Evolutionary conservation across 805 yeast genomes (phyloP).

Genomic region (Ogataea trehalophila): DNA sequence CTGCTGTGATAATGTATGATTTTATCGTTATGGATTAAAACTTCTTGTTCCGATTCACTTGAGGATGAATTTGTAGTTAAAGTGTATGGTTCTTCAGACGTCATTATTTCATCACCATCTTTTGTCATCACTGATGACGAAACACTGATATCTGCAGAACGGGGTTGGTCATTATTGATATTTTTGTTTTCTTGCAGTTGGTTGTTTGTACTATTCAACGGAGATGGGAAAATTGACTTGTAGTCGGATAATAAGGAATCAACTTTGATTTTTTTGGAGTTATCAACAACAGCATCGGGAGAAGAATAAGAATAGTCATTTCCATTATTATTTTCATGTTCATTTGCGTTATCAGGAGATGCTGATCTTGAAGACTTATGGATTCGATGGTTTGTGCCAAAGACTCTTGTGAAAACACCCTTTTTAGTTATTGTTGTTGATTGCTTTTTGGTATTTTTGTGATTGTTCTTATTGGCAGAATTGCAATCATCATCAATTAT

Average conservation of each 20-base stretch:
- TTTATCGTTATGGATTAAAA: constrained; percentile 13
- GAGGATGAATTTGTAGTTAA: background rate
- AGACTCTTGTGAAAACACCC: constrained; percentile 12
- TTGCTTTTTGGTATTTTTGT: background rate
- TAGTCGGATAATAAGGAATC: constrained; percentile 19
- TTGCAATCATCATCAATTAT: background rate
- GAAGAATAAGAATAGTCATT: background rate
- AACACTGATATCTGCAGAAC: too few species aligned
- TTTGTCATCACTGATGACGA: too few species aligned
- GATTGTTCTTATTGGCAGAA: background rate
- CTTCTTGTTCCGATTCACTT: constrained; percentile 12
- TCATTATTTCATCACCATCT: too few species aligned
- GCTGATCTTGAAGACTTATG: constrained; percentile 2
- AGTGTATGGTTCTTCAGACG: too few species aligned
- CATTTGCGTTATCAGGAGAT: constrained; percentile 2
- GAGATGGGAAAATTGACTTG: constrained; percentile 24
- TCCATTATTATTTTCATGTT: background rate
- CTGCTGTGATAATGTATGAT: background rate
- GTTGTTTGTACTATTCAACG: constrained; percentile 2
- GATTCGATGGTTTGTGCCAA: constrained; percentile 8
- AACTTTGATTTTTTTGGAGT: constrained; percentile 7
- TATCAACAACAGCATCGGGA: constrained; percentile 1
- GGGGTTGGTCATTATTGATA: background rate
- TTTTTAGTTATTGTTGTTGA: background rate
- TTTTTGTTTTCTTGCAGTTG: background rate